These are phyloP conservation scores for Cyphellophora attinorum DNA, from an alignment of 2,329 filamentous ascomycete species.

Conservation along the genomic window DNA sequence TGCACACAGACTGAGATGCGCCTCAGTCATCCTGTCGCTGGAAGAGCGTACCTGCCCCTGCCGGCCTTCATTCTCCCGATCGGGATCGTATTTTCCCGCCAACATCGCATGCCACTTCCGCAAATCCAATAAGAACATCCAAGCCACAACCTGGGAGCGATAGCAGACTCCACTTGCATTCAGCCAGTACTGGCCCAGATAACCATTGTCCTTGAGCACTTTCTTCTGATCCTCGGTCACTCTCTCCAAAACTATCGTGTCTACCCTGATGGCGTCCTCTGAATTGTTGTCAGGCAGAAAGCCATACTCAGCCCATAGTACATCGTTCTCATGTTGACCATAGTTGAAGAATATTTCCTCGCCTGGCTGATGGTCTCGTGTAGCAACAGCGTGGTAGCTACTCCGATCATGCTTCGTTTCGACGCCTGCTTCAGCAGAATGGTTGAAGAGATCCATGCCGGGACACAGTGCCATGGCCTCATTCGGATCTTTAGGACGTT, in stretches of 20 bases:
- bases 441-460: slow-evolving; percentile 17
- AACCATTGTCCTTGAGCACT: slow-evolving; percentile 6
- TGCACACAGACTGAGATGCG: background rate
- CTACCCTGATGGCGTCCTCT: slow-evolving; percentile 7
- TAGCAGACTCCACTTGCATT: slow-evolving; percentile 9
- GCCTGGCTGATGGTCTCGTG: slow-evolving; percentile 1
- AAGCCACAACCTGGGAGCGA: slow-evolving; percentile 11
- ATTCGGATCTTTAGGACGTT: slow-evolving; percentile 6
- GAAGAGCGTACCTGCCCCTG: no score
- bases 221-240: slow-evolving; percentile 3
- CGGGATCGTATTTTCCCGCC: slow-evolving; percentile 7
- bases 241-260: slow-evolving; percentile 4
- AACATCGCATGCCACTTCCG: slow-evolving; percentile 8
- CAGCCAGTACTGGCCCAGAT: slow-evolving; percentile 12
- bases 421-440: slow-evolving; percentile 4
- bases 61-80: no score
- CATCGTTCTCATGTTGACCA: slow-evolving; percentile 13
- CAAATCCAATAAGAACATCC: slow-evolving; percentile 6
- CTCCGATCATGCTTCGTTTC: slow-evolving; percentile 4
- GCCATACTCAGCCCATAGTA: slow-evolving; percentile 13
- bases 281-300: slow-evolving; percentile 10
- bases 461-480: slow-evolving; percentile 15
- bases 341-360: slow-evolving; percentile 13
- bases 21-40: background rate
- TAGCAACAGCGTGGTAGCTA: slow-evolving; percentile 4